Evolutionary conservation across 345 rosid species (phyloP).

Genomic region (Arabidopsis thaliana): TAIR10.1 NC_003071.7:15350501-15351000

Average conservation of each 20-base stretch:
- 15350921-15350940: constrained; percentile 74
- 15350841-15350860: constrained; percentile 75
- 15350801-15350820: constrained; percentile 74
- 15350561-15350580: constrained; percentile 81
- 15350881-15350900: constrained; percentile 79
- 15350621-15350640: constrained; percentile 64
- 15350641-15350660: constrained; percentile 71
- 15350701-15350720: constrained; percentile 52
- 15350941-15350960: constrained; percentile 54
- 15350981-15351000: not conserved
- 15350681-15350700: constrained; percentile 87
- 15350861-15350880: constrained; percentile 74
- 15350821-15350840: constrained; percentile 86
- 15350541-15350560: constrained; percentile 62
- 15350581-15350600: constrained; percentile 60
- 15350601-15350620: constrained; percentile 53
- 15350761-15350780: not conserved
- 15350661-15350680: constrained; percentile 85
- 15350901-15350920: constrained; percentile 68
- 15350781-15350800: constrained; percentile 47
- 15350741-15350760: not conserved
- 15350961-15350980: not conserved
- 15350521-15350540: constrained; percentile 30
- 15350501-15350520: constrained; percentile 14
- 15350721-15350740: not conserved